Conservation (phyloP, 2,329 filamentous ascomycete genomes). For the Plenodomus lindquistii region DNA sequence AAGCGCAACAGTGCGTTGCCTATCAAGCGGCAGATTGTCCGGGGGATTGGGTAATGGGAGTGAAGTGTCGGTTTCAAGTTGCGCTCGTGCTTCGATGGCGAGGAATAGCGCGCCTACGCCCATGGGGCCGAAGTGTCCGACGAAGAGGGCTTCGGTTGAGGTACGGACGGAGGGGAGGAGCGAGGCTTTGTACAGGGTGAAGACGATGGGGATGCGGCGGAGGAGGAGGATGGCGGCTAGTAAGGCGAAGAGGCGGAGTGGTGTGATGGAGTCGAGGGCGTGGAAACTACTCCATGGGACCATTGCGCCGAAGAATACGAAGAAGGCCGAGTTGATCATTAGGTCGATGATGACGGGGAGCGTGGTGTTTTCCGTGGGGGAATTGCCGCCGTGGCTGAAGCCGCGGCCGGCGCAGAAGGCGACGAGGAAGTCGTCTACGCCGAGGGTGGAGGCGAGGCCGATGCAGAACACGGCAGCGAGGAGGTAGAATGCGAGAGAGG, state of each 20-base stretch:
- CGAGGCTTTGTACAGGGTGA: slow-evolving; percentile 50
- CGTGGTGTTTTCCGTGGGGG: slow-evolving; percentile 50
- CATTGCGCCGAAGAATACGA: slow-evolving; percentile 60
- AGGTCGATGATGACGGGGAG: slow-evolving; percentile 58
- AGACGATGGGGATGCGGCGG: slow-evolving; percentile 57
- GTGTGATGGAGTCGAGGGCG: slow-evolving; percentile 43
- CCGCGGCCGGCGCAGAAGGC: slow-evolving; percentile 60
- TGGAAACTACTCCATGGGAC: slow-evolving; percentile 56
- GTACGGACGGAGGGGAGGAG: slow-evolving; percentile 54
- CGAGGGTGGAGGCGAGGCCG: slow-evolving; percentile 56
- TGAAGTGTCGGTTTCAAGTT: slow-evolving; percentile 55
- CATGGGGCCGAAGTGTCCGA: slow-evolving; percentile 62
- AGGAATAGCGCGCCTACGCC: slow-evolving; percentile 61
- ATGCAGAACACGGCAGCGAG: slow-evolving; percentile 58
- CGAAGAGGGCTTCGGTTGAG: slow-evolving; percentile 58
- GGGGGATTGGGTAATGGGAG: slow-evolving; percentile 52
- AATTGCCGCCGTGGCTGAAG: slow-evolving; percentile 60
- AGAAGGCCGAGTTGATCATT: slow-evolving; percentile 60
- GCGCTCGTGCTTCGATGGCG: slow-evolving; percentile 58
- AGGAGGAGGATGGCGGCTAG: slow-evolving; percentile 56
- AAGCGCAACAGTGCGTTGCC: slow-evolving; percentile 48
- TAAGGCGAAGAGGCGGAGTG: slow-evolving; percentile 50
- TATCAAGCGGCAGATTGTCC: slow-evolving; percentile 33
- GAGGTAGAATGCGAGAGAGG: slow-evolving; percentile 60
- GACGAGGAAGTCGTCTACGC: slow-evolving; percentile 61